phyloP scores from a whole-genome alignment of 2,329 filamentous ascomycete genomes.

The Dothideomycetes sp. region DNA sequence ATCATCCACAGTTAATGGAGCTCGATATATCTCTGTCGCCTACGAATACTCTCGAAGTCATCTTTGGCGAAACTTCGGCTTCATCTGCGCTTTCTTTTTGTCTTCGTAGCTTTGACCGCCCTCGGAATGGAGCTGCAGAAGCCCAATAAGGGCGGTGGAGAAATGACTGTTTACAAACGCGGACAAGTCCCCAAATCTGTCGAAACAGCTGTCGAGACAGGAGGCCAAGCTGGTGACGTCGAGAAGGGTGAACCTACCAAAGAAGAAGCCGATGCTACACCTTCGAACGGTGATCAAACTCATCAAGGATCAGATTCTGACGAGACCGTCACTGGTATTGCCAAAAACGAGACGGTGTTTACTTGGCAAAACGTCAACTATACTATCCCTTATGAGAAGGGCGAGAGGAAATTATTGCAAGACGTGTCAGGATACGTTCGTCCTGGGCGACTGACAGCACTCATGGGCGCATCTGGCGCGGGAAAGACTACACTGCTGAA shows the following conservation, averaged over 20 bases:
- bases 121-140: conserved; percentile 33
- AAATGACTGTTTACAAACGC: conserved; percentile 40
- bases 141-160: conserved; percentile 50
- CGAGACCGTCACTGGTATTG: conserved; percentile 39
- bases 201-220: conserved; percentile 30
- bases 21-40: conserved; percentile 56
- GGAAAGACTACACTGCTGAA: conserved; percentile 82
- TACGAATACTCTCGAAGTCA: conserved; percentile 60
- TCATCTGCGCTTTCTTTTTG: conserved; percentile 65
- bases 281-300: conserved; percentile 18
- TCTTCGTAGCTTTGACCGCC: conserved; percentile 68
- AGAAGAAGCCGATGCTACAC: conserved; percentile 2
- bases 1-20: conserved; percentile 53
- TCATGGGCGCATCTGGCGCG: conserved; percentile 53
- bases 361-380: conserved; percentile 46
- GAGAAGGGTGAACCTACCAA: conserved; percentile 34
- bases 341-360: conserved; percentile 37
- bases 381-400: conserved; percentile 40
- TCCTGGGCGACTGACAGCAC: conserved; percentile 40
- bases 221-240: conserved; percentile 38
- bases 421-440: conserved; percentile 42
- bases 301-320: conserved; percentile 25
- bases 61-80: conserved; percentile 77
- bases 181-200: conserved; percentile 25
- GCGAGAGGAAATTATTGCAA: conserved; percentile 36